Evolutionary conservation across 2,329 filamentous ascomycete genomes (phyloP), one percentile per base, ranked within the genome.

Genomic region (Neofusicoccum laricinum): DNA sequence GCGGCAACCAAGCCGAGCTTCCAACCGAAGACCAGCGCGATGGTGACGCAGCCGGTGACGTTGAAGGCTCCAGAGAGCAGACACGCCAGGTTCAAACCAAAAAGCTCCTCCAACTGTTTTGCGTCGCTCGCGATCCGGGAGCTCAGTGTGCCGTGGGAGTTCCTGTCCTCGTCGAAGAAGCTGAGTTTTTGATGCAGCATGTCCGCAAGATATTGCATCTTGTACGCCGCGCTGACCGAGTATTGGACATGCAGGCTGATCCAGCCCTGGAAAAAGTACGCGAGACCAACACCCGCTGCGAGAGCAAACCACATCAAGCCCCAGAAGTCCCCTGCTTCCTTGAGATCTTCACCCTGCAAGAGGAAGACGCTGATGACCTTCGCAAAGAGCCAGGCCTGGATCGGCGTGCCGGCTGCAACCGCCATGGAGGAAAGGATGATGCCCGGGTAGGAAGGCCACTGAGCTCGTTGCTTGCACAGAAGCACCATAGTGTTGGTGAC

Each of bases 111-210:
- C 38, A 97, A 83, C 72, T 95, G 89, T 0, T 91, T 95, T 0
- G 92, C 91, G 77, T 96, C 89, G 0, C 91, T 95, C 1, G 91
- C 93, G 14, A 97, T 81, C 78, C 96, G 95, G 2, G 69, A 92
- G 0, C 92, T 96, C 71, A 97, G 80, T 1, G 91, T 90, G 68
- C 94, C 93, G 4, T 92, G 88, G 8, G 90, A 92, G 75, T 97
- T 96, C 76, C 94, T 90, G 66, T 95, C 91, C 38, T 82, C 84
- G 75, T 97, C 93, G 70, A 96, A 97, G 76, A 93, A 38, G 87
- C 82, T 46, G 97, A 92, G 66, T 97, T 93, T 76, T 97, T 95
- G 78, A 91, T 93, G 71, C 86, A 87, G 25, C 36, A 41, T 41
- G 51, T 41, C 51, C 8, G 34, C 11, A 3, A 57, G 51, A 21